A percentile compares a stretch with the other conserved stretches of the same genome.
Evolutionary conservation across 2,329 filamentous ascomycete genomes (phyloP).

Genomic region (Colletotrichum tanaceti): DNA sequence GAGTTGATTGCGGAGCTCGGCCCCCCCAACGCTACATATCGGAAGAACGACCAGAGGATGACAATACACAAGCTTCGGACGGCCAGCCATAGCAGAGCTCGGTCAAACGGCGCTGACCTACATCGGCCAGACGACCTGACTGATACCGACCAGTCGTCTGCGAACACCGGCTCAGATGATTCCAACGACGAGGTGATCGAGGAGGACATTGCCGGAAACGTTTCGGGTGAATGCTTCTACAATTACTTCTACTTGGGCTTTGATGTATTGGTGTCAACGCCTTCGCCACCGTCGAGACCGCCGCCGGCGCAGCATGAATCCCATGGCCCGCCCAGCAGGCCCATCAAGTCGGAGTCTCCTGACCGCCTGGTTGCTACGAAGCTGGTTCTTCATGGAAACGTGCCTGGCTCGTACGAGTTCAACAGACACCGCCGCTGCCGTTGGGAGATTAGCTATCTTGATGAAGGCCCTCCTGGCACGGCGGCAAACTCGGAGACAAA

Average conservation of each 20-base stretch:
- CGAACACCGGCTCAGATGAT: conserved; percentile 77
- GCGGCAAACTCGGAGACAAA: conserved; percentile 79
- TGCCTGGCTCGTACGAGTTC: conserved; percentile 96
- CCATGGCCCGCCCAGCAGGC: conserved; percentile 45
- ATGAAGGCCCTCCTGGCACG: conserved; percentile 56
- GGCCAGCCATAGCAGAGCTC: conserved; percentile 61
- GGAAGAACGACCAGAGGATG: conserved; percentile 89
- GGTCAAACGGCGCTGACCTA: conserved; percentile 58
- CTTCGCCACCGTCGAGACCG: conserved; percentile 71
- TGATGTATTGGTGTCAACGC: conserved; percentile 88
- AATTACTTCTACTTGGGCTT: conserved; percentile 98
- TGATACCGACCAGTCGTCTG: conserved; percentile 81
- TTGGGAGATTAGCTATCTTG: conserved; percentile 79
- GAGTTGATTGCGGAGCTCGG: conserved; percentile 91
- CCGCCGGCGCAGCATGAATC: conserved; percentile 60
- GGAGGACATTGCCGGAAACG: conserved; percentile 64
- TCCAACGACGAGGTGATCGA: conserved; percentile 68
- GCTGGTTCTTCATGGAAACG: conserved; percentile 91
- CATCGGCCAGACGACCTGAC: conserved; percentile 67
- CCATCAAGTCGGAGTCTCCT: conserved; percentile 57
- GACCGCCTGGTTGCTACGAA: conserved; percentile 88
- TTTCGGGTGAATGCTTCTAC: conserved; percentile 86
- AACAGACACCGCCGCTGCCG: conserved; percentile 91
- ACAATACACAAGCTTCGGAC: conserved; percentile 80
- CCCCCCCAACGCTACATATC: conserved; percentile 92